phyloP scores from a whole-genome alignment of 2,329 filamentous ascomycete species.

The Tolypocladium sp. region DNA sequence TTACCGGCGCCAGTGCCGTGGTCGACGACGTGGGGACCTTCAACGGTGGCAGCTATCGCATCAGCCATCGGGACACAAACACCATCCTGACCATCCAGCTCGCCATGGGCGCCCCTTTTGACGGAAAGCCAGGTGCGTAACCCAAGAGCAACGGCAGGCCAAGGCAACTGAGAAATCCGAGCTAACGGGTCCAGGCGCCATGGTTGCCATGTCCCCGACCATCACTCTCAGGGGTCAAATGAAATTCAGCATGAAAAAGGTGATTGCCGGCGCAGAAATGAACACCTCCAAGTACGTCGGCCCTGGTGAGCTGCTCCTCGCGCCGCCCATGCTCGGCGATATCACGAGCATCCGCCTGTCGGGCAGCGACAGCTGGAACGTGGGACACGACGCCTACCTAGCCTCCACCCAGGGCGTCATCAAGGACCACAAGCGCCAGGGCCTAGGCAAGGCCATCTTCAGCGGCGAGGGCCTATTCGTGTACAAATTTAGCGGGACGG shows the following conservation, averaged over 20 bases:
- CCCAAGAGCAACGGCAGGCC: not conserved
- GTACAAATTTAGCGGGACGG: conserved; percentile 73
- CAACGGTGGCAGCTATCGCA: conserved; percentile 89
- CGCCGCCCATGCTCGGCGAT: conserved; percentile 72
- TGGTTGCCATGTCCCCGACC: conserved; percentile 92
- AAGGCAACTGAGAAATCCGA: too few species aligned
- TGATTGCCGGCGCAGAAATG: conserved; percentile 77
- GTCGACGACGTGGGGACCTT: conserved; percentile 91
- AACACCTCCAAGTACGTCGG: conserved; percentile 73
- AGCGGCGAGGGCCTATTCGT: conserved; percentile 87
- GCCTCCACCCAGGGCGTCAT: conserved; percentile 77
- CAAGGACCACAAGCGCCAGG: conserved; percentile 83
- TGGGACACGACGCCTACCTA: conserved; percentile 80
- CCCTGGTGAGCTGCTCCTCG: conserved; percentile 82
- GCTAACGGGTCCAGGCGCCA: conserved; percentile 46
- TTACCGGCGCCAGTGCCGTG: conserved; percentile 51
- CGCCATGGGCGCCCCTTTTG: conserved; percentile 77
- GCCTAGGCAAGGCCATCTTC: conserved; percentile 84
- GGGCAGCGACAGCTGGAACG: conserved; percentile 69
- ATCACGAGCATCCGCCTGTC: conserved; percentile 69
- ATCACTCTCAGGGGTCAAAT: conserved; percentile 74
- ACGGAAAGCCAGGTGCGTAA: conserved; percentile 60
- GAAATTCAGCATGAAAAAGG: conserved; percentile 86
- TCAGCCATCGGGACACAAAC: conserved; percentile 87
- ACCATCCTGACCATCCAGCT: conserved; percentile 83